phyloP scores from a whole-genome alignment of 805 yeast genomes.

The Yamadazyma kitorensis region DNA sequence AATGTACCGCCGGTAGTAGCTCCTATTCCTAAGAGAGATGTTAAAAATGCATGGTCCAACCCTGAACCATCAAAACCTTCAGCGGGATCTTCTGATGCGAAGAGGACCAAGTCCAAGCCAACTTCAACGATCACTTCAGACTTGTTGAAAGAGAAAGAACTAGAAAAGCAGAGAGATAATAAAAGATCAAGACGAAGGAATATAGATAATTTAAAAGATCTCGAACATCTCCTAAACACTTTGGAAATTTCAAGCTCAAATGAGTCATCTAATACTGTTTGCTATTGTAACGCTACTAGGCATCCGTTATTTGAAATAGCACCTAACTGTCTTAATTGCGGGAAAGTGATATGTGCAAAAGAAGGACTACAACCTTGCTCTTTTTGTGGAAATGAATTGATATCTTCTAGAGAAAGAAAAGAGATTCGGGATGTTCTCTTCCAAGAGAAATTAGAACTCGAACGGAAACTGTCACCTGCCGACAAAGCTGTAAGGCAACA shows the following conservation, averaged over 20 bases:
- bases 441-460: conserved; percentile 47
- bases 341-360: conserved; percentile 84
- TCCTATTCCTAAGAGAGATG: conserved; percentile 1
- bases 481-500: conserved; percentile 16
- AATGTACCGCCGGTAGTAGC: conserved; percentile 2
- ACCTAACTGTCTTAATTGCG: conserved; percentile 93
- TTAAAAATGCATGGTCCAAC: conserved; percentile 6
- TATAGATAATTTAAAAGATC: conserved; percentile 57
- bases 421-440: conserved; percentile 54
- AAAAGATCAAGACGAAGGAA: conserved; percentile 42
- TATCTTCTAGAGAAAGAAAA: conserved; percentile 58
- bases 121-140: conserved; percentile 10
- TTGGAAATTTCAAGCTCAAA: conserved; percentile 33
- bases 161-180: conserved; percentile 15
- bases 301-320: conserved; percentile 89
- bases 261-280: conserved; percentile 24
- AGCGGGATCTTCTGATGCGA: not conserved
- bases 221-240: conserved; percentile 59
- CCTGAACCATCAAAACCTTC: conserved; percentile 1
- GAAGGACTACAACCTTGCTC: conserved; percentile 93
- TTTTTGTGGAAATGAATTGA: conserved; percentile 67
- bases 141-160: conserved; percentile 6
- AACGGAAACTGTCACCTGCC: conserved; percentile 18
- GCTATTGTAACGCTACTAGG: conserved; percentile 82
- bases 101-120: conserved; percentile 6